Conservation (phyloP, 192 early-diverging fungal species). For the Piromyces finnis region DNA sequence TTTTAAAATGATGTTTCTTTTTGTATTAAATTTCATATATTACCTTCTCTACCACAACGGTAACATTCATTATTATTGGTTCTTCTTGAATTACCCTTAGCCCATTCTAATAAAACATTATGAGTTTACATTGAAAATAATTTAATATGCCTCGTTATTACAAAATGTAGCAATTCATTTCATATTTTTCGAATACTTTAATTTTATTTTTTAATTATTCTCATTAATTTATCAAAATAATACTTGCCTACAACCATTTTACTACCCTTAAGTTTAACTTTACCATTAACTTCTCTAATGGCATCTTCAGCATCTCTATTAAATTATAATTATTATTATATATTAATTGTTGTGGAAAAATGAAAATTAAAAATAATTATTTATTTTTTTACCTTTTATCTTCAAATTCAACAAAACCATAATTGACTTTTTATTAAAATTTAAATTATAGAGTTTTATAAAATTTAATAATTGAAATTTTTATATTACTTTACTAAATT, state of each 20-base stretch:
- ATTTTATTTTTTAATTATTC: no score
- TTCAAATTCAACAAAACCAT: not conserved
- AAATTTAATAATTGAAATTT: no score
- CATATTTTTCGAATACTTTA: no score
- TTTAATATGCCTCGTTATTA: no score
- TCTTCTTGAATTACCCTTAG: not conserved
- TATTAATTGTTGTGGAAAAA: no score
- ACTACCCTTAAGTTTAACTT: not conserved
- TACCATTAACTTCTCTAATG: not conserved
- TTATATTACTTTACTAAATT: no score
- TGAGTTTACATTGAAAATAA: no score
- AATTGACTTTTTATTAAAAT: not conserved
- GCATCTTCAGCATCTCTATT: not conserved
- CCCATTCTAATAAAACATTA: not conserved
- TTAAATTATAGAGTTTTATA: no score
- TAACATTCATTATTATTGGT: not conserved
- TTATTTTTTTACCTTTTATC: not conserved
- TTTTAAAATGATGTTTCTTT: no score
- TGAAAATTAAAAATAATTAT: no score
- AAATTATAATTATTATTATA: not conserved
- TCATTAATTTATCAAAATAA: no score
- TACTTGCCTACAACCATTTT: not conserved
- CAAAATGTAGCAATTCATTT: no score
- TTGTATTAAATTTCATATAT: not conserved
- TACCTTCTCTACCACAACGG: not conserved